Evolutionary conservation across 495 filamentous ascomycete species (phyloP), one percentile per base, ranked within the genome.

Genomic region (Aspergillus sclerotiicarbonarius): DNA sequence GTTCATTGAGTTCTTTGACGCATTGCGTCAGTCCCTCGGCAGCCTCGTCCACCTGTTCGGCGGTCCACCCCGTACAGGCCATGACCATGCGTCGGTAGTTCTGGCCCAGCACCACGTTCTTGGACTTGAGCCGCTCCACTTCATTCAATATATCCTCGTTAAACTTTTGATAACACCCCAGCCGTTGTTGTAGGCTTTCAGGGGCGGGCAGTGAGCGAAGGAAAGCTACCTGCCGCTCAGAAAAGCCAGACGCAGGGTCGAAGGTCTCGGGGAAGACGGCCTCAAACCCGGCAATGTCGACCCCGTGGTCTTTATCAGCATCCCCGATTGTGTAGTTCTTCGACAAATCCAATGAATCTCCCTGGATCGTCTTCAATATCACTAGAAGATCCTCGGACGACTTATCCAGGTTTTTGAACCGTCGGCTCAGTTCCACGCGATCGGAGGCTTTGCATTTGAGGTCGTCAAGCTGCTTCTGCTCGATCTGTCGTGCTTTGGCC

Each of bases 401-500:
- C 47, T 75, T 72, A 35, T 76, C 75, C 1, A 89, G 75, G 57
- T 89, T 89, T 15, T 76, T 74, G 51, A 86, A 83, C 41, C 83
- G 85, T 46, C 80, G 78, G 44, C 83, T 83, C 37, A 85, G 72
- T 33, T 85, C 80, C 10, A 82, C 80, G 30, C 85, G 77, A 19
- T 82, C 78, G 4, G 82, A 82, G 21, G 82, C 71, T 53, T 82
- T 82, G 3, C 75, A 74, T 59, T 88, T 87, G 25, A 95, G 71
- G 12, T 76, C 76, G 49, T 92, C 85, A 8, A 92, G 73, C 18
- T 79, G 80, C 54, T 84, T 85, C 44, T 89, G 87, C 53, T 91
- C 87, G 51, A 89, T 85, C 56, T 87, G 86, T 8, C 95, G 80
- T 32, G 85, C 84, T 35, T 87, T 81, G n/a, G 91, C 92, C 5